These are phyloP conservation scores for Phytomonas sp. DNA, from an alignment of 208 protist genomes.

Conservation along the genomic window DNA sequence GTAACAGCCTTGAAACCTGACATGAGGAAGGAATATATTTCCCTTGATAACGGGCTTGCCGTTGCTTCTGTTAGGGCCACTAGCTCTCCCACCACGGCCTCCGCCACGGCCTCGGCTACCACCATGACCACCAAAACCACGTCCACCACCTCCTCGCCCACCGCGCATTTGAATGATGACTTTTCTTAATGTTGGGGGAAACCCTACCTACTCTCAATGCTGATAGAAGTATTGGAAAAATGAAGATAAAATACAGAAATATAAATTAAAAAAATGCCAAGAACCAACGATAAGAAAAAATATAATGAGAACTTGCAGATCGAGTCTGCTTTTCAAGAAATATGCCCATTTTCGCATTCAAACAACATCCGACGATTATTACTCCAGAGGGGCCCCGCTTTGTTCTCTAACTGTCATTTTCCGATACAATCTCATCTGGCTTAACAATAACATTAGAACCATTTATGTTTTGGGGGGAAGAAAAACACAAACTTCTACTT, in stretches of 20 bases:
- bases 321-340: not conserved
- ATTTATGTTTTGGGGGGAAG: not conserved
- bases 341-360: not conserved
- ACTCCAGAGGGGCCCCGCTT: not conserved
- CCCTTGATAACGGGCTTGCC: slow-evolving; percentile 49
- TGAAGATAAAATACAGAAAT: not conserved
- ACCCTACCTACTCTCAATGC: not conserved
- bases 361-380: not conserved
- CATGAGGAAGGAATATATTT: slow-evolving; percentile 95
- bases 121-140: slow-evolving; percentile 23
- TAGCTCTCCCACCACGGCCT: slow-evolving; percentile 43
- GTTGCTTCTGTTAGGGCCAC: slow-evolving; percentile 43
- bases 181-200: not conserved
- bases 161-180: slow-evolving; percentile 11
- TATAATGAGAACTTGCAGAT: not conserved
- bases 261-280: not conserved
- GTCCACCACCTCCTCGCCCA: slow-evolving; percentile 29
- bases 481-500: slow-evolving; percentile 9
- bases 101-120: slow-evolving; percentile 34
- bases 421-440: not conserved
- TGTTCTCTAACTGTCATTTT: not conserved
- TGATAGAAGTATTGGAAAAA: not conserved
- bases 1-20: slow-evolving; percentile 95
- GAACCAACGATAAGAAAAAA: not conserved
- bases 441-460: not conserved